Percentiles rank a stretch among this genome's conserved stretches.
phyloP scores from a whole-genome alignment of 805 yeast genomes.

The Candida jianshihensis region DNA sequence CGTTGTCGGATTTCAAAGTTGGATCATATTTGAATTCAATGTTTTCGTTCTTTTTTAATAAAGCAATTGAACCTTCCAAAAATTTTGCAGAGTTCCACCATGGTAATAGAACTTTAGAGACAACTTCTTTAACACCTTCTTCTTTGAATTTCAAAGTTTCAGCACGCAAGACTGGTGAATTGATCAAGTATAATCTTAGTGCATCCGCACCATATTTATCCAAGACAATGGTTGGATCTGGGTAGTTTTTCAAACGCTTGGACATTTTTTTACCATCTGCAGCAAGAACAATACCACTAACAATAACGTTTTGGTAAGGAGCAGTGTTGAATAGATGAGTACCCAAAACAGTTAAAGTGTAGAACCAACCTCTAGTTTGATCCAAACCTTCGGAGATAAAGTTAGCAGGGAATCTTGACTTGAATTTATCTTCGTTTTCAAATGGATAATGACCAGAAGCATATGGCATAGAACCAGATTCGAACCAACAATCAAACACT shows the following conservation, averaged over 20 bases:
- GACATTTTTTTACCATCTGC: slow-evolving; percentile 99
- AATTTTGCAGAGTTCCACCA: slow-evolving; percentile 99
- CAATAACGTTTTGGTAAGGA: slow-evolving; percentile 93
- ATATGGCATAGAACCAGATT: slow-evolving; percentile 98
- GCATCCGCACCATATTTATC: slow-evolving; percentile 97
- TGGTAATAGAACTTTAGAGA: slow-evolving; percentile 90
- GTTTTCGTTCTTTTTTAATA: slow-evolving; percentile 69
- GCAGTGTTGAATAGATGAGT: slow-evolving; percentile 88
- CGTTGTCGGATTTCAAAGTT: slow-evolving; percentile 60
- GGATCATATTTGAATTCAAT: slow-evolving; percentile 71
- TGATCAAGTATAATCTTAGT: slow-evolving; percentile 87
- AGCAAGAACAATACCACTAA: slow-evolving; percentile 93
- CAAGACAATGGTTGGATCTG: slow-evolving; percentile 82
- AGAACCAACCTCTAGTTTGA: slow-evolving; percentile 99
- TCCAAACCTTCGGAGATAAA: slow-evolving; percentile 98
- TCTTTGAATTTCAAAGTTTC: slow-evolving; percentile 96
- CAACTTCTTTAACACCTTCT: slow-evolving; percentile 98
- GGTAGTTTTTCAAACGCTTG: slow-evolving; percentile 94
- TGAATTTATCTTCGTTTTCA: slow-evolving; percentile 69
- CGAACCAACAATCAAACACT: slow-evolving; percentile 99
- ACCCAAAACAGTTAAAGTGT: slow-evolving; percentile 91
- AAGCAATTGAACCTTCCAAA: slow-evolving; percentile 87
- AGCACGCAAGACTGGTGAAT: slow-evolving; percentile 95
- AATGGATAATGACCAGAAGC: slow-evolving; percentile 97
- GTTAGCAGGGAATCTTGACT: slow-evolving; percentile 85